Conservation (phyloP, 176 grass and related monocot genomes). For the barley (Hordeum vulgare) region MorexV3_pseudomolecules_assembly NC_058520.1:14299662-14300161, state of each 20-base stretch:
- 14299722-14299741: not conserved
- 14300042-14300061: not conserved
- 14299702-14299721: too few relatives aligned
- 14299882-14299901: not conserved
- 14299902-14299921: not conserved
- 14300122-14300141: too few relatives aligned
- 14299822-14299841: not conserved
- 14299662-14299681: not conserved
- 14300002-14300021: not conserved
- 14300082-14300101: too few relatives aligned
- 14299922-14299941: not conserved
- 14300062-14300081: not conserved
- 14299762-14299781: conserved; percentile 8
- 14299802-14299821: not conserved
- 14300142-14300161: too few relatives aligned
- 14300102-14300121: too few relatives aligned
- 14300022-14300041: not conserved
- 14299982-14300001: not conserved
- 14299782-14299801: not conserved
- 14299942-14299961: not conserved
- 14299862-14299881: not conserved
- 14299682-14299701: conserved; percentile 7
- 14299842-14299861: not conserved
- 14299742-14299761: conserved; percentile 3
- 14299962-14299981: not conserved